Evolutionary conservation across 2,329 filamentous ascomycete genomes (phyloP).

Genomic region (Aureobasidium uvarum): DNA sequence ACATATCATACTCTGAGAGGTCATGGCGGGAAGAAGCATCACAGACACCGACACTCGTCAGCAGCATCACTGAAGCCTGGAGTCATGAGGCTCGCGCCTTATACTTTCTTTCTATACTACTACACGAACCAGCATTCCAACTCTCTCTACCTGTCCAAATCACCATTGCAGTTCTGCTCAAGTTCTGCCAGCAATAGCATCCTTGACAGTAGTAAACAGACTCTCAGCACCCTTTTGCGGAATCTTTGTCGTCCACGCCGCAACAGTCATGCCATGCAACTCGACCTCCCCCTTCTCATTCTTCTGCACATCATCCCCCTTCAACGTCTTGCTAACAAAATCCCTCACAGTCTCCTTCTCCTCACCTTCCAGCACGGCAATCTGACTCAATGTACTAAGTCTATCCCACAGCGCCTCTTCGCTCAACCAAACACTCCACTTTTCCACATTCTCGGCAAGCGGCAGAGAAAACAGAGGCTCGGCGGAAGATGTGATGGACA

Average conservation of each 20-base stretch:
- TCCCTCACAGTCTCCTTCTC: constrained; percentile 47
- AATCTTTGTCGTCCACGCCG: constrained; percentile 59
- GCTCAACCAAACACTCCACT: constrained; percentile 59
- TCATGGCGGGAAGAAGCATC: not conserved
- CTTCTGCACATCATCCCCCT: constrained; percentile 53
- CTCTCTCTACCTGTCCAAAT: not conserved
- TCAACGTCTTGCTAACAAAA: constrained; percentile 57
- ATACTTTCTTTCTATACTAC: not conserved
- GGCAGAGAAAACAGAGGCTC: constrained; percentile 62
- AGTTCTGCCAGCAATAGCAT: constrained; percentile 20
- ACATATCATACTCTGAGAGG: not conserved
- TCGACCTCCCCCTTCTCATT: constrained; percentile 63
- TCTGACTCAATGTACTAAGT: constrained; percentile 65
- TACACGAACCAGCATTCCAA: not conserved
- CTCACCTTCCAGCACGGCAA: constrained; percentile 57
- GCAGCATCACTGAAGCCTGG: not conserved
- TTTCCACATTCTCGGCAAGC: constrained; percentile 56
- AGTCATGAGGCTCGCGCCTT: not conserved
- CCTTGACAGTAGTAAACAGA: constrained; percentile 19
- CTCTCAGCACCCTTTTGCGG: constrained; percentile 30
- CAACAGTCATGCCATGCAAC: constrained; percentile 63
- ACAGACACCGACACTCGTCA: not conserved
- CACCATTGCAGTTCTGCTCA: not conserved
- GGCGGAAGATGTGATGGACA: constrained; percentile 43
- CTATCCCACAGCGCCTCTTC: constrained; percentile 63